Conservation (phyloP, 768 basidiomycete species). For the Postia placenta region DNA sequence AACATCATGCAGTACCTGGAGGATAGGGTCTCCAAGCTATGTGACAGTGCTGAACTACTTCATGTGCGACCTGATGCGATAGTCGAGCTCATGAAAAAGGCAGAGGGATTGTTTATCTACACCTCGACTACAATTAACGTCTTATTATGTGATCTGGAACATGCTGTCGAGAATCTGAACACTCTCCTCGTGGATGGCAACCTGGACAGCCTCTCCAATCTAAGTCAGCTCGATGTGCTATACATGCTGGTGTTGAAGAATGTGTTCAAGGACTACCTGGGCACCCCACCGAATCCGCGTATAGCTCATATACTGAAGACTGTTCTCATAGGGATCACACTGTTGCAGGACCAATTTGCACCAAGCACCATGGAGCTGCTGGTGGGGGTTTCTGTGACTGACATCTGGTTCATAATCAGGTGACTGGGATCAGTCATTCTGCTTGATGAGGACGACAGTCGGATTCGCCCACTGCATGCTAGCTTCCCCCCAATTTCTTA, state of each 20-base stretch:
- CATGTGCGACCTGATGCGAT: neutral
- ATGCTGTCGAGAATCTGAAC: neutral
- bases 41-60: neutral
- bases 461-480: neutral
- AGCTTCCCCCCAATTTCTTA: neutral
- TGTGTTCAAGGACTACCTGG: neutral
- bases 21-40: neutral
- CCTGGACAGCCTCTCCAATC: neutral
- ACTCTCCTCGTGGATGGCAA: neutral
- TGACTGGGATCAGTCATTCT: neutral
- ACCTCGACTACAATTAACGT: neutral
- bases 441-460: neutral
- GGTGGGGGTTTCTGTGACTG: neutral
- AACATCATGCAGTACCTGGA: neutral
- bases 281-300: neutral
- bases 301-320: neutral
- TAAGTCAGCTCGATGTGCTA: neutral
- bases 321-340: neutral
- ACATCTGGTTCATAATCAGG: neutral
- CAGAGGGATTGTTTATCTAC: neutral
- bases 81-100: neutral
- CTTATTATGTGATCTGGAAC: neutral
- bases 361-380: neutral
- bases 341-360: neutral
- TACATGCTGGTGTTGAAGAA: neutral